Percentiles rank a stretch among this genome's conserved stretches.
These are phyloP conservation scores for Elongisporangium undulatum DNA, from an alignment of 352 stramenopile species.

Conservation along the genomic window DNA sequence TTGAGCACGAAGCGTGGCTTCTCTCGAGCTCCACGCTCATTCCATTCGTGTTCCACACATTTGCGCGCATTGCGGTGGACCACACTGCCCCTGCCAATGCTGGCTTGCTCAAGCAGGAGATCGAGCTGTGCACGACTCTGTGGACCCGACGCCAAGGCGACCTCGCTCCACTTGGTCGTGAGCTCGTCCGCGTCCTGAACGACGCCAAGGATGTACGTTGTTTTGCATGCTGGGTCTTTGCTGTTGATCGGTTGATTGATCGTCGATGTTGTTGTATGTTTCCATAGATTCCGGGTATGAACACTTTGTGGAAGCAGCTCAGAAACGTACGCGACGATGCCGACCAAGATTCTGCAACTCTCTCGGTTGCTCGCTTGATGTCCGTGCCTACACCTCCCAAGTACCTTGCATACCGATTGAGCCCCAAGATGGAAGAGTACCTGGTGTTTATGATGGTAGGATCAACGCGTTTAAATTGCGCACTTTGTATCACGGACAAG, in stretches of 20 bases:
- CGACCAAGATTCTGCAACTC: slow-evolving; percentile 45
- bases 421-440: slow-evolving; percentile 84
- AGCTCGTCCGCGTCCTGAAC: slow-evolving; percentile 75
- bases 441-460: slow-evolving; percentile 84
- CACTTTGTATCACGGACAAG: no score
- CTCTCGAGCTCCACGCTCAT: slow-evolving; percentile 68
- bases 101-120: slow-evolving; percentile 69
- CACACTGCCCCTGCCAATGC: slow-evolving; percentile 47
- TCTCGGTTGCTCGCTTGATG: slow-evolving; percentile 76
- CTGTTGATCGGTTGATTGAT: background rate
- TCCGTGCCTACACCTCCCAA: slow-evolving; percentile 60
- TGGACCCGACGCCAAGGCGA: slow-evolving; percentile 68
- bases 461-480: no score
- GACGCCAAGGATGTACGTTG: slow-evolving; percentile 71
- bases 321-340: slow-evolving; percentile 56
- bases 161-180: slow-evolving; percentile 63
- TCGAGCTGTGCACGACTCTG: slow-evolving; percentile 68
- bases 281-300: slow-evolving; percentile 71
- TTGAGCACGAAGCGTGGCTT: slow-evolving; percentile 76
- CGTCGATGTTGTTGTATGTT: slow-evolving; percentile 8
- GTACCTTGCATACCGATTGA: slow-evolving; percentile 76
- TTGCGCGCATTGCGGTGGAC: slow-evolving; percentile 66
- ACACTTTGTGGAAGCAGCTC: slow-evolving; percentile 75
- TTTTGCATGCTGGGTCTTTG: background rate
- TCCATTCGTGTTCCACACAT: slow-evolving; percentile 80